Conservation (phyloP, 2,329 filamentous ascomycete species). For the Hypoxylon sp. region DNA sequence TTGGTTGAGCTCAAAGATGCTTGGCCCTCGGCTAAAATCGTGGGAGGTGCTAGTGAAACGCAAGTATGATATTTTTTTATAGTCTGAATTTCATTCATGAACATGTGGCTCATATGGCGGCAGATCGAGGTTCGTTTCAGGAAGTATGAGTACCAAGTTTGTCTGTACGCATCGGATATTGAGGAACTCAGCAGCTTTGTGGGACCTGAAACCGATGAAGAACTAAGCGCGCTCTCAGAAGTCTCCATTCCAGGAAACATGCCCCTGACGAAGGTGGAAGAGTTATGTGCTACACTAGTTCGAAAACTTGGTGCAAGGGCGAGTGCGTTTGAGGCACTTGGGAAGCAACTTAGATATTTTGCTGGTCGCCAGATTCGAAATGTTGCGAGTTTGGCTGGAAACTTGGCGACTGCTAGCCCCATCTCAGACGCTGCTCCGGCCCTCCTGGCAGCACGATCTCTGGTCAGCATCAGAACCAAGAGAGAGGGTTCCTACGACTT, state of each 20-base stretch:
- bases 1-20: slow-evolving; percentile 88
- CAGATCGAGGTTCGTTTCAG: slow-evolving; percentile 99
- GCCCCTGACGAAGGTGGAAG: slow-evolving; percentile 88
- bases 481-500: slow-evolving; percentile 77
- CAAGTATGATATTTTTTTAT: slow-evolving; percentile 26
- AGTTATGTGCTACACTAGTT: slow-evolving; percentile 81
- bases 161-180: slow-evolving; percentile 92
- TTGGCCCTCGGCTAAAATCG: slow-evolving; percentile 87
- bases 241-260: slow-evolving; percentile 64
- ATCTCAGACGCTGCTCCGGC: slow-evolving; percentile 96
- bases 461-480: slow-evolving; percentile 80
- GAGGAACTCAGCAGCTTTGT: slow-evolving; percentile 82
- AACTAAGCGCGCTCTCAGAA: slow-evolving; percentile 62
- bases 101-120: slow-evolving; percentile 58
- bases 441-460: slow-evolving; percentile 84
- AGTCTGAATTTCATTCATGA: not conserved
- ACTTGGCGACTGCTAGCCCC: slow-evolving; percentile 89
- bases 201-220: slow-evolving; percentile 80
- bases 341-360: slow-evolving; percentile 93
- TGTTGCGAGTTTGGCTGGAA: slow-evolving; percentile 91
- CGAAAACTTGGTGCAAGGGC: slow-evolving; percentile 77
- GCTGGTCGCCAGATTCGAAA: slow-evolving; percentile 94
- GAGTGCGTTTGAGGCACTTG: slow-evolving; percentile 85
- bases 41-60: slow-evolving; percentile 86
- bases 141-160: slow-evolving; percentile 85